Conservation (phyloP, 2,329 filamentous ascomycete species). For the Nothopassalora personata region DNA sequence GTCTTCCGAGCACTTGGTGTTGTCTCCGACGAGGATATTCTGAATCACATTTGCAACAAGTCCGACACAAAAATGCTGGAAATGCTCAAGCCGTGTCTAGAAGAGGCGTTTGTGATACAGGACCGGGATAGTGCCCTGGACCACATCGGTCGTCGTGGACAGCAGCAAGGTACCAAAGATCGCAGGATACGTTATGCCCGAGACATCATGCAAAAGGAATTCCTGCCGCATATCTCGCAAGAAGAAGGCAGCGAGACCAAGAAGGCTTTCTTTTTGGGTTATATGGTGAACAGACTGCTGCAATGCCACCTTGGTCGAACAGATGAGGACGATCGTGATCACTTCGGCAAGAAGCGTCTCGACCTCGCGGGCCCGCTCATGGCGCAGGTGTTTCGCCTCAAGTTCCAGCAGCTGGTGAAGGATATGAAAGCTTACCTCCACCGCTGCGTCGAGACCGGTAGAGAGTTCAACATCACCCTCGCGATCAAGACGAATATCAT, state of each 20-base stretch:
- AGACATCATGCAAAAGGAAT: slow-evolving; percentile 95
- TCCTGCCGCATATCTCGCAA: slow-evolving; percentile 93
- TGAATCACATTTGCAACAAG: slow-evolving; percentile 94
- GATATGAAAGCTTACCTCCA: slow-evolving; percentile 90
- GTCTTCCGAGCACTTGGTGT: slow-evolving; percentile 94
- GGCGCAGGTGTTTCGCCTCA: slow-evolving; percentile 89
- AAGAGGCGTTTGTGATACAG: slow-evolving; percentile 94
- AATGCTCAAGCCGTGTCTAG: slow-evolving; percentile 93
- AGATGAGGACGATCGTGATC: slow-evolving; percentile 94
- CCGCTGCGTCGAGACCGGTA: slow-evolving; percentile 81
- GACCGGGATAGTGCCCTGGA: slow-evolving; percentile 91
- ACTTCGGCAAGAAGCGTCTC: slow-evolving; percentile 97
- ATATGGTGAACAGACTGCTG: slow-evolving; percentile 95
- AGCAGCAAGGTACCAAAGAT: slow-evolving; percentile 68
- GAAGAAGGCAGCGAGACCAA: slow-evolving; percentile 88
- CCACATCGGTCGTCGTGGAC: slow-evolving; percentile 89
- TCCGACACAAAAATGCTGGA: slow-evolving; percentile 96
- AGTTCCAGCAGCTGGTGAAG: slow-evolving; percentile 84
- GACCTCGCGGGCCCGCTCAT: slow-evolving; percentile 91
- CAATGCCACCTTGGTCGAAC: slow-evolving; percentile 89
- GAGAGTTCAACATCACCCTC: slow-evolving; percentile 83
- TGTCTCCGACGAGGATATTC: slow-evolving; percentile 94
- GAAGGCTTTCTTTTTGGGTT: slow-evolving; percentile 96
- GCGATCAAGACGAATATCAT: slow-evolving; percentile 88
- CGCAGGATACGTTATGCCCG: slow-evolving; percentile 88